These are phyloP conservation scores for Arthonia radiata DNA, from an alignment of 495 filamentous ascomycete species.

Conservation along the genomic window DNA sequence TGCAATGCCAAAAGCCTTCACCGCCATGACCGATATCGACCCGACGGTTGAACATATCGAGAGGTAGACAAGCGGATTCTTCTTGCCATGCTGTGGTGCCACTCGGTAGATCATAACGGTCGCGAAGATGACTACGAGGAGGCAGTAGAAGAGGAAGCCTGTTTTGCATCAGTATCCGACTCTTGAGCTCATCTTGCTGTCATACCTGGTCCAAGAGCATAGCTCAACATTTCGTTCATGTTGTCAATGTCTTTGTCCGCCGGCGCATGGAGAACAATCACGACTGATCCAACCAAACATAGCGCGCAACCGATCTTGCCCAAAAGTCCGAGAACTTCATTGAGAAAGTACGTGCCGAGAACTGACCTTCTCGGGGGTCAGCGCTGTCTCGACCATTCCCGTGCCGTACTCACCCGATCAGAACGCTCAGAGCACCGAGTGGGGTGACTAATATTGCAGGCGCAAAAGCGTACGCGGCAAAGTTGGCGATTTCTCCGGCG, in stretches of 20 bases:
- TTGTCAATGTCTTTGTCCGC: conserved; percentile 72
- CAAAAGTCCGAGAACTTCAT: conserved; percentile 65
- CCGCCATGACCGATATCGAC: conserved; percentile 91
- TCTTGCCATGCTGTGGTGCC: conserved; percentile 68
- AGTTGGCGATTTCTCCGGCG: conserved; percentile 78
- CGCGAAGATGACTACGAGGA: conserved; percentile 53
- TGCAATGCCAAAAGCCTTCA: conserved; percentile 94
- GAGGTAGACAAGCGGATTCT: conserved; percentile 83
- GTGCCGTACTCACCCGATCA: conserved; percentile 69
- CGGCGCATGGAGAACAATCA: conserved; percentile 92
- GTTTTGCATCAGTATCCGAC: conserved; percentile 10
- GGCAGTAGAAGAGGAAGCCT: conserved; percentile 77
- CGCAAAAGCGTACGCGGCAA: conserved; percentile 92
- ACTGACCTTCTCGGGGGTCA: conserved; percentile 39
- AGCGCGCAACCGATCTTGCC: conserved; percentile 89
- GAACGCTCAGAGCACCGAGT: conserved; percentile 70
- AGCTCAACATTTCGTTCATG: conserved; percentile 68
- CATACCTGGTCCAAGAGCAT: conserved; percentile 73
- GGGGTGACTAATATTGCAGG: conserved; percentile 93
- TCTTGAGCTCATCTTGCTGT: conserved; percentile 1
- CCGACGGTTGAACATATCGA: conserved; percentile 95
- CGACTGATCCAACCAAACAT: conserved; percentile 85
- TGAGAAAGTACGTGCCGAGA: conserved; percentile 76
- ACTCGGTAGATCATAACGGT: conserved; percentile 89
- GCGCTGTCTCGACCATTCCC: conserved; percentile 1